phyloP scores from a whole-genome alignment of 768 basidiomycete genomes.

The Aureoboletus auriporus region DNA sequence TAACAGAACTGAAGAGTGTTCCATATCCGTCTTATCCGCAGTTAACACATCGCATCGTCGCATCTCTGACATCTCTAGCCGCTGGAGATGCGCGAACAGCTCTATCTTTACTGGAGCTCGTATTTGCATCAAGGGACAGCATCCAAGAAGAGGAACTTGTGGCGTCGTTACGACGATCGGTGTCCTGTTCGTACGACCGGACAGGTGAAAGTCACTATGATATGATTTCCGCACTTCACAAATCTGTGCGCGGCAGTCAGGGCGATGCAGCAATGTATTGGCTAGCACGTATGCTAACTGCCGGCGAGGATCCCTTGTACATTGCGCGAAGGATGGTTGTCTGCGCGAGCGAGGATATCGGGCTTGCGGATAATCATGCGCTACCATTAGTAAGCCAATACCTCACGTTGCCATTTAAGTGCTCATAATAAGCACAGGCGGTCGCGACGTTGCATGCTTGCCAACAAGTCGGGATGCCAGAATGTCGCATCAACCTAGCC shows the following conservation, averaged over 20 bases:
- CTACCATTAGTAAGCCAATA: constrained; percentile 56
- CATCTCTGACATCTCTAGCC: constrained; percentile 50
- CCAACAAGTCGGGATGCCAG: constrained; percentile 75
- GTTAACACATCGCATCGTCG: constrained; percentile 44
- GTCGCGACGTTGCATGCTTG: constrained; percentile 61
- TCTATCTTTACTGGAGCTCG: constrained; percentile 71
- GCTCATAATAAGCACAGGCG: constrained; percentile 39
- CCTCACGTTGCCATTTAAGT: constrained; percentile 6
- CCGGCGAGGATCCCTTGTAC: constrained; percentile 79
- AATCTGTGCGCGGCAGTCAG: constrained; percentile 74
- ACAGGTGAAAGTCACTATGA: constrained; percentile 75
- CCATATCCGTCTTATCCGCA: constrained; percentile 32
- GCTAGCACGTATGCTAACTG: constrained; percentile 79
- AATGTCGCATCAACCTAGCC: constrained; percentile 73
- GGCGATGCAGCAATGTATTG: constrained; percentile 82
- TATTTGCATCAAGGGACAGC: constrained; percentile 41
- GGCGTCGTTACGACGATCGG: constrained; percentile 55
- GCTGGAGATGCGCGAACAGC: constrained; percentile 76
- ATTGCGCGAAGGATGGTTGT: constrained; percentile 72
- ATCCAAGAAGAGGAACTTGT: constrained; percentile 49
- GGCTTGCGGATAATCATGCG: constrained; percentile 73
- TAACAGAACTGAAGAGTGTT: constrained; percentile 14
- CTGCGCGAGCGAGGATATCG: constrained; percentile 84
- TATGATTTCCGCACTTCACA: constrained; percentile 83
- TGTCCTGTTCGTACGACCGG: constrained; percentile 67